Conservation (phyloP, 2,329 filamentous ascomycete species). For the Calonectria multiphialidica region DNA sequence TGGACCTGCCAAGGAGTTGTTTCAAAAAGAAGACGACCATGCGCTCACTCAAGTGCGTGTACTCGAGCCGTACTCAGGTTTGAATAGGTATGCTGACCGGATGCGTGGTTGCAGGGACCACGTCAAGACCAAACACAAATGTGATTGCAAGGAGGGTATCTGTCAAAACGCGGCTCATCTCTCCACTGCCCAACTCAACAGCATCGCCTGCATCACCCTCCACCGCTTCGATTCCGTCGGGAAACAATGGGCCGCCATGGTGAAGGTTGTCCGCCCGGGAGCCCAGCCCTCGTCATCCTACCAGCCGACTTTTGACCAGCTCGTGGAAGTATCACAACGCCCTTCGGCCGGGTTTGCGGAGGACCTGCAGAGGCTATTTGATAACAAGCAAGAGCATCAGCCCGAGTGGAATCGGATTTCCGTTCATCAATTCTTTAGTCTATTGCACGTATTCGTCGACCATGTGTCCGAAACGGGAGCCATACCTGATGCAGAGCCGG, state of each 20-base stretch:
- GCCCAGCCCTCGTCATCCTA: neutral
- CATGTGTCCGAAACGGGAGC: neutral
- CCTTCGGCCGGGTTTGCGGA: neutral
- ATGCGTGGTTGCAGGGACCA: neutral
- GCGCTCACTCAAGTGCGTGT: neutral
- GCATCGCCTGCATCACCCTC: neutral
- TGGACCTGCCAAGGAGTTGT: neutral
- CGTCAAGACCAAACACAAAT: neutral
- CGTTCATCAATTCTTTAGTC: neutral
- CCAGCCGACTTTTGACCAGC: neutral
- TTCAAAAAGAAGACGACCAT: neutral
- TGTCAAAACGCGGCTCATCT: neutral
- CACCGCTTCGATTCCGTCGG: neutral
- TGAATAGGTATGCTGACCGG: neutral
- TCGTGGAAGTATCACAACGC: neutral
- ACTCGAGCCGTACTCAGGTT: too few relatives aligned
- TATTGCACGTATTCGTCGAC: neutral
- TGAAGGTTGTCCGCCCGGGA: neutral
- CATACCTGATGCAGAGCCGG: neutral
- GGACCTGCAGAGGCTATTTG: neutral
- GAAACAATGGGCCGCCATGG: neutral
- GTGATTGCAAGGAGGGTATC: neutral
- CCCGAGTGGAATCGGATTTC: neutral
- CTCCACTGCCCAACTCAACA: neutral
- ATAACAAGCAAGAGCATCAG: neutral